Evolutionary conservation across 352 stramenopile species (phyloP), one percentile per base, ranked within the genome.

Genomic region (Pythium oligandrum): DNA sequence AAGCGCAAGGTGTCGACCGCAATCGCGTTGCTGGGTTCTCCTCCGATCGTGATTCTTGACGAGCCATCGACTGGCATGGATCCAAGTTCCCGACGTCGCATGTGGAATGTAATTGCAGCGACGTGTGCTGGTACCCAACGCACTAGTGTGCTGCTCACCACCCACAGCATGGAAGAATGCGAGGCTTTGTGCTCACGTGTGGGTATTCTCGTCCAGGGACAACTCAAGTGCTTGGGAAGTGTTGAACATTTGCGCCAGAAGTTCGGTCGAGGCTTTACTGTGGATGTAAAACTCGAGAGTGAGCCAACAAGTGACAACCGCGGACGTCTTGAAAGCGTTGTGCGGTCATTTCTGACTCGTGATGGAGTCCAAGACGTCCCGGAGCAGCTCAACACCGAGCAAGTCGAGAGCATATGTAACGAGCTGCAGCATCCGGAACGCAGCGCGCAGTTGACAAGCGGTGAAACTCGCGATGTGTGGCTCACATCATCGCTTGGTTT

Each of bases 1-100:
- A 98, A 98, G 76, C 78, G 96, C 52, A 98, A 98, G 66, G 79
- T 99, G 1, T 97, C 78, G 51, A 84, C 98, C 2, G 96, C 95
- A n/a, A 95, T 95, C 66, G 95, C 96, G 26, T 84, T 98, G 40
- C 93, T 99, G 43, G 96, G 96, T 7, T 66, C 79, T 31, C 96
- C 96, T 11, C 70, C 81, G 17, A 91, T 99, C 49, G 72, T 98
- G 26, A 94, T 99, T 51, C 62, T 99, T 11, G 96, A 99, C 58
- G 96, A 99, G 64, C 95, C 90, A 55, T 95, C 80, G 32, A 97
- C 96, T 4, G 94, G 94, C 35, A 91, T 98, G 66, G 94, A 98
- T 53, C 88, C 95, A 2, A 88, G 91, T 17, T 88, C 92, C 1
- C 78, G 93, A n/a, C 83, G 90, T 35, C 75, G 82, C 48, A 87